Base-by-base conservation (phyloP, 345 rosid genomes). In the Ricinus communis region DNA sequence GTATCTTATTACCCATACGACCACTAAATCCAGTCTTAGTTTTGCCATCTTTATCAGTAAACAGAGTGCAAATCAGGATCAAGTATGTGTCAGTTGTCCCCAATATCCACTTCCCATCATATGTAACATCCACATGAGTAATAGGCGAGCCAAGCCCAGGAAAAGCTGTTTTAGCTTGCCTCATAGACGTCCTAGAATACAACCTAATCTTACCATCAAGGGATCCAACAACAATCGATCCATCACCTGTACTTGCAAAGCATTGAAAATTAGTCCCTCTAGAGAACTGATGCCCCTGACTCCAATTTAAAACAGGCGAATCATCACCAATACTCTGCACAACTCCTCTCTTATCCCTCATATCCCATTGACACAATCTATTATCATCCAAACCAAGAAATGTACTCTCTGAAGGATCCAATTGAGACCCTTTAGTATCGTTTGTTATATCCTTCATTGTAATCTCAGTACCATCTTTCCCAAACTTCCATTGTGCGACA, bases 331-430 rank as follows among this genome's bases (percentile, higher is more conserved):
- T 83, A 70, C 87, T 79, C 88, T 88, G 97, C 65, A 91, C 97
- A 21, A 90, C 82, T 54, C 98, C 98, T 40, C 85, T 75, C 80
- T 70, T 83, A 64, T 91, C 98, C 77, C 98, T 86, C 96, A 86
- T 90, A 81, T 94, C 98, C 98, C 98, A 94, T 51, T 90, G 98
- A 72, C 97, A 94, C 77, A 94, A 82, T 83, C 96, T 88, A 65
- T 83, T 94, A 78, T 94, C 91, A 83, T 94, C 96, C 80, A 94
- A 82, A 41, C 98, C 98, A 82, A 91, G 82, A 76, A 94, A 90
- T 0, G 97, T 91, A 19, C 92, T 83, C 74, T 94, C 98, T 0
- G 98, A 94, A 0, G 97, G 98, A 82, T 94, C 97, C 79, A 91
- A 75, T 79, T 94, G 97, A 1, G 98, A 84, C 30, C 96, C 93